Evolutionary conservation across 139 green algal genomes (phyloP).

Genomic region (Picocystis salinarum): DNA sequence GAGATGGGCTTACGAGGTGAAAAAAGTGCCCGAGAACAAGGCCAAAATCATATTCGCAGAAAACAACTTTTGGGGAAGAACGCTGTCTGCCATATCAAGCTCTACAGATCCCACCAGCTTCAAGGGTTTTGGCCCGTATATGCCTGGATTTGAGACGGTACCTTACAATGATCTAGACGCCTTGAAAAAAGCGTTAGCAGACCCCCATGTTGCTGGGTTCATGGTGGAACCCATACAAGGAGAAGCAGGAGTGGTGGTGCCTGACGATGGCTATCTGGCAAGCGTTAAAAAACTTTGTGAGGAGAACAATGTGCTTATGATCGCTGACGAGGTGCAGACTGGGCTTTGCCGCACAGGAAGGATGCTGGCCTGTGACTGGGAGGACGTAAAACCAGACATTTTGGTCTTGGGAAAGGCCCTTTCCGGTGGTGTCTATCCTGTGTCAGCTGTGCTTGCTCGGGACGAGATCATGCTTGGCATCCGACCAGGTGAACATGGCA

Average conservation of each 20-base stretch:
- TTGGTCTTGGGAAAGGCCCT: slow-evolving; percentile 82
- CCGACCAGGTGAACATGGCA: slow-evolving; percentile 38
- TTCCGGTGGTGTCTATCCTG: slow-evolving; percentile 72
- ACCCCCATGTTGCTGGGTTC: slow-evolving; percentile 81
- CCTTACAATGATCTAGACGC: slow-evolving; percentile 83
- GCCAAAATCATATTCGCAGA: slow-evolving; percentile 79
- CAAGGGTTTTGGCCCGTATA: slow-evolving; percentile 68
- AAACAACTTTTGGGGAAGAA: slow-evolving; percentile 94
- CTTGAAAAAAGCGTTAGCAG: slow-evolving; percentile 39
- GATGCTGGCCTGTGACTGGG: slow-evolving; percentile 72
- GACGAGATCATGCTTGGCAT: slow-evolving; percentile 44
- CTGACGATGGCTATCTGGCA: slow-evolving; percentile 70
- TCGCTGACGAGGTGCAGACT: slow-evolving; percentile 77
- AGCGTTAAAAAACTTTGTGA: slow-evolving; percentile 46
- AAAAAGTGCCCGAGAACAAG: slow-evolving; percentile 68
- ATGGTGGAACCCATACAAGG: slow-evolving; percentile 89
- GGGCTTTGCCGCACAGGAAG: slow-evolving; percentile 56
- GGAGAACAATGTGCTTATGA: slow-evolving; percentile 76
- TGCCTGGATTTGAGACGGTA: slow-evolving; percentile 88
- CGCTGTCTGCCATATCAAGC: slow-evolving; percentile 70
- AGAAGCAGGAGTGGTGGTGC: slow-evolving; percentile 82
- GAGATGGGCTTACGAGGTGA: slow-evolving; percentile 89
- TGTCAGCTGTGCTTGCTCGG: slow-evolving; percentile 69
- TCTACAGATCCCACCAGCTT: slow-evolving; percentile 56
- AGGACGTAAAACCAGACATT: slow-evolving; percentile 74